Evolutionary conservation across 2,329 filamentous ascomycete species (phyloP), one percentile per base, ranked within the genome.

Genomic region (Monilinia laxa): DNA sequence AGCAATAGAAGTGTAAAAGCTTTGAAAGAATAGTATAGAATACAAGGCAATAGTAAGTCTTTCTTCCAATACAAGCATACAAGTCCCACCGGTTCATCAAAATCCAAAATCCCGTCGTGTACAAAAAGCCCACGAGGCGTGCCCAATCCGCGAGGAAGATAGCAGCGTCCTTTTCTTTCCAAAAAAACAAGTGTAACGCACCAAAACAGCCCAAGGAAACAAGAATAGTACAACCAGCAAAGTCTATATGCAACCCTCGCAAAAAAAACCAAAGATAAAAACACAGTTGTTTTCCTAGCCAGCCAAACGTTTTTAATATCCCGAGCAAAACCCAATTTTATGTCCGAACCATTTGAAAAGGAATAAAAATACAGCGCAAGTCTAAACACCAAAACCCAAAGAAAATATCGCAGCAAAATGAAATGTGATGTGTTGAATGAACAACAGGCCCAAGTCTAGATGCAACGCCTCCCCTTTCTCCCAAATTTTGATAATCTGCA

Each of bases 391-490:
- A n/a, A 62, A 47, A 53, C 20, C 62, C 28, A 59, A 65, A 49
- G 25, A 31, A 55, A 65, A 56, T 63, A 65, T 38, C 55, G 59
- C 23, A 63, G 59, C 53, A 64, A 59, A 56, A 47, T 55, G 28
- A 66, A 62, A 67, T 42, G 51, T 57, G 52, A 64, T 57, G 58
- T 60, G 64, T 65, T 65, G 64, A 65, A 54, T 65, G 64, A 65
- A 65, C 64, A 65, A 65, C 56, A 35, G 18, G 56, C 64, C 64
- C 70, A 58, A 67, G 45, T 73, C 71, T 72, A 73, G 65, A 72
- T 74, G 70, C 64, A 73, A 73, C 70, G 70, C 71, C 71, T 54
- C 64, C 25, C 62, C 67, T 64, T 60, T 47, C 66, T 55, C 59
- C 65, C 35, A 57, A 49, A 52, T 56, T 52, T 67, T 31, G 56